Conservation (phyloP, 2,329 filamentous ascomycete species). For the Xylogone sp. region DNA sequence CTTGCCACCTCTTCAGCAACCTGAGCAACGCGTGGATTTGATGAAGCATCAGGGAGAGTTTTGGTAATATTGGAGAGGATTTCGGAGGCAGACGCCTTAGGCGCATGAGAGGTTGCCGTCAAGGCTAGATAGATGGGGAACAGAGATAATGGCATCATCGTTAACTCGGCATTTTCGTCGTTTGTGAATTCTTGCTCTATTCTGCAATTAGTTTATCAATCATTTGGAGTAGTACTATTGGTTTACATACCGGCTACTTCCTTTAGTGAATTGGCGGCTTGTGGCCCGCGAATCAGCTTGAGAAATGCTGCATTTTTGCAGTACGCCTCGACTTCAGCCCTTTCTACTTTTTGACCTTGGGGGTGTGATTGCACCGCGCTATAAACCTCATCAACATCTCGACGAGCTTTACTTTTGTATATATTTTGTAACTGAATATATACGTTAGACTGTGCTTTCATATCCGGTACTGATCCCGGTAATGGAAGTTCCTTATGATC, state of each 20-base stretch:
- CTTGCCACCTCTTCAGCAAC: constrained; percentile 67
- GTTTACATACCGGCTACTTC: constrained; percentile 17
- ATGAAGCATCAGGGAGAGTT: constrained; percentile 42
- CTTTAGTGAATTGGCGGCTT: constrained; percentile 15
- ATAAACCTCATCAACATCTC: constrained; percentile 74
- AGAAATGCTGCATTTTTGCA: constrained; percentile 95
- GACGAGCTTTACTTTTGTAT: constrained; percentile 83
- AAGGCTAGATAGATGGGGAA: constrained; percentile 68
- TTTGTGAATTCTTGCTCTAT: constrained; percentile 51
- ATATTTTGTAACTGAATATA: constrained; percentile 90
- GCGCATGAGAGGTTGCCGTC: constrained; percentile 45
- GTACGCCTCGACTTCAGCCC: constrained; percentile 80
- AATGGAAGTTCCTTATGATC: constrained; percentile 74
- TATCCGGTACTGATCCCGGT: constrained; percentile 85
- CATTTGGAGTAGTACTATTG: constrained; percentile 4
- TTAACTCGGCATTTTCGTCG: constrained; percentile 45
- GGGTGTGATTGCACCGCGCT: constrained; percentile 52
- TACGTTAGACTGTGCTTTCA: constrained; percentile 90
- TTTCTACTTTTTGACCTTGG: constrained; percentile 52
- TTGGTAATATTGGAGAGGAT: constrained; percentile 46
- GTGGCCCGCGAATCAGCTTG: constrained; percentile 66
- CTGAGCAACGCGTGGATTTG: constrained; percentile 46
- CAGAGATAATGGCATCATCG: constrained; percentile 45
- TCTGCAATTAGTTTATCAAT: constrained; percentile 20
- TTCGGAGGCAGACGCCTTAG: constrained; percentile 43